Conservation (phyloP, 2,329 filamentous ascomycete genomes). For the Nigrograna mackinnonii region DNA sequence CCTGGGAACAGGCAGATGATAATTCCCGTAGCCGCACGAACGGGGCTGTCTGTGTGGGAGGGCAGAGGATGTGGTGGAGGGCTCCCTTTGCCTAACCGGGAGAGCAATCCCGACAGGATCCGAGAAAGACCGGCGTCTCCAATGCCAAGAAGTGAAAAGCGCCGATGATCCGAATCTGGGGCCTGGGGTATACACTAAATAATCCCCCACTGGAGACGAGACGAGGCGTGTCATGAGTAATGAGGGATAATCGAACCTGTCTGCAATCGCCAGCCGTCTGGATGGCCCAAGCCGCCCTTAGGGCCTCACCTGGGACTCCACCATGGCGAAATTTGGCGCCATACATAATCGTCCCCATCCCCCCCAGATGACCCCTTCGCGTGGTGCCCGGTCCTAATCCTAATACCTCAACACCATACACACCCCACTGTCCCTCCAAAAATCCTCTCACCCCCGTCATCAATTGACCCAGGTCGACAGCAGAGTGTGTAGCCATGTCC, state of each 20-base stretch:
- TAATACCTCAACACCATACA: not conserved
- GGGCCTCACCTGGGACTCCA: conserved; percentile 26
- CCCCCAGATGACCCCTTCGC: conserved; percentile 25
- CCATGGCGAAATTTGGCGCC: conserved; percentile 29
- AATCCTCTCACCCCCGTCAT: not conserved
- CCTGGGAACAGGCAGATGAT: too few species aligned
- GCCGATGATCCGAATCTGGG: conserved; percentile 40
- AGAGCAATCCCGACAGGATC: conserved; percentile 33
- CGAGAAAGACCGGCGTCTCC: conserved; percentile 32
- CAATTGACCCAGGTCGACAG: conserved; percentile 15
- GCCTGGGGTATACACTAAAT: conserved; percentile 39
- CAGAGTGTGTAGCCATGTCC: conserved; percentile 33
- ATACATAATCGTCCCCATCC: conserved; percentile 36
- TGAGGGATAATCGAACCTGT: conserved; percentile 36
- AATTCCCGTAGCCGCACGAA: too few species aligned
- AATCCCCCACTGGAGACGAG: conserved; percentile 33
- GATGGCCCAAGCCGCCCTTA: conserved; percentile 31
- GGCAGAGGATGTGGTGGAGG: not conserved
- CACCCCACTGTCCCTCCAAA: not conserved
- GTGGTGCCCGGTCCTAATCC: conserved; percentile 7
- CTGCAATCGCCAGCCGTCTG: conserved; percentile 32
- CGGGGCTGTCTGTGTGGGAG: too few species aligned
- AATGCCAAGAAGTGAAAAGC: conserved; percentile 28
- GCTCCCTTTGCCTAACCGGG: conserved; percentile 13
- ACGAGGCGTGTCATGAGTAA: conserved; percentile 37